Conservation (phyloP, 2,329 filamentous ascomycete genomes). For the Fusarium hostae region DNA sequence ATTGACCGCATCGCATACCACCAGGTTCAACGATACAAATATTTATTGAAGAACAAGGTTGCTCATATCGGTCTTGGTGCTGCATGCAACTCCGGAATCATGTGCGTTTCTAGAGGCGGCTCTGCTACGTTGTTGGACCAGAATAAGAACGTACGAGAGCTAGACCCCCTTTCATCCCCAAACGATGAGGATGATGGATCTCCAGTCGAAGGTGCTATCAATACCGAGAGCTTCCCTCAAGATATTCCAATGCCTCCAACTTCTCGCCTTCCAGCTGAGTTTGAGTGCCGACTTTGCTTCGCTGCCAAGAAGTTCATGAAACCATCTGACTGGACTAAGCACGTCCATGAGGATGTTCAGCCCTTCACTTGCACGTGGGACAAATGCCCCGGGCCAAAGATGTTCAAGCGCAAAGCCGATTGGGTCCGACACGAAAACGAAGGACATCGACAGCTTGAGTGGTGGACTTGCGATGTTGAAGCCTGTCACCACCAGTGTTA, state of each 20-base stretch:
- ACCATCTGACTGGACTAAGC: conserved; percentile 96
- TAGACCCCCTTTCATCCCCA: conserved; percentile 66
- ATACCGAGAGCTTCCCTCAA: conserved; percentile 77
- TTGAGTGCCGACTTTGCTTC: conserved; percentile 91
- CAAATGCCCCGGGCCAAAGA: conserved; percentile 83
- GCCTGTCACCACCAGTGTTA: conserved; percentile 87
- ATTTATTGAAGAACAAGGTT: conserved; percentile 74
- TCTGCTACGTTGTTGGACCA: conserved; percentile 69
- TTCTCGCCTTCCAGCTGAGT: conserved; percentile 80
- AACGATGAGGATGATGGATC: conserved; percentile 71
- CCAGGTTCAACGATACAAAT: conserved; percentile 82
- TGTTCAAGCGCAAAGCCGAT: conserved; percentile 94
- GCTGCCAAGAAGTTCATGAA: conserved; percentile 86
- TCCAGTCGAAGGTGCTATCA: conserved; percentile 75
- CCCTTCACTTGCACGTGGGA: conserved; percentile 94
- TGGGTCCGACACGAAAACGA: conserved; percentile 97
- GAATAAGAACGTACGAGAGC: conserved; percentile 67
- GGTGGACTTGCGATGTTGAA: conserved; percentile 86
- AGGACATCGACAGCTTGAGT: conserved; percentile 87
- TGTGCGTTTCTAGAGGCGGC: conserved; percentile 77
- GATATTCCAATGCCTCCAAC: conserved; percentile 87
- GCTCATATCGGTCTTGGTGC: conserved; percentile 74
- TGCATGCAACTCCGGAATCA: conserved; percentile 68
- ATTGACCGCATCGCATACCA: conserved; percentile 86
- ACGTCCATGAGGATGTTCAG: conserved; percentile 92